Base-by-base conservation (phyloP, 139 green algal genomes). In the Chlorokybus atmophyticus region DNA sequence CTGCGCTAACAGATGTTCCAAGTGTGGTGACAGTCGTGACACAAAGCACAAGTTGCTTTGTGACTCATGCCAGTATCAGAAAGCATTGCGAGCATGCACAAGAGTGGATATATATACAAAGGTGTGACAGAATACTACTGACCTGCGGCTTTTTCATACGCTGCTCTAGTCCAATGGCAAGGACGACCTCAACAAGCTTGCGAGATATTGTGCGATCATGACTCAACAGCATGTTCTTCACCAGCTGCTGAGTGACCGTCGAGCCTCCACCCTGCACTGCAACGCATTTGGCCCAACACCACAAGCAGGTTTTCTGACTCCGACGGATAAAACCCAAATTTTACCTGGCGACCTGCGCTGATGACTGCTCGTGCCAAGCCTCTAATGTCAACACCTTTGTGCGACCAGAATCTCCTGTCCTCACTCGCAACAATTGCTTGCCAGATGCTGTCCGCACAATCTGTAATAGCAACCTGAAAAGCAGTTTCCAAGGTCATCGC, bases 221-320 rank as follows among this genome's bases (percentile, higher is more conserved):
- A 10, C 52, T 61, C 14, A 83, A 62, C 47, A 80, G 62, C 48
- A 73, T 31, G 66, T 83, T 83, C 65, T 83, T 82, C 32, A 78
- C 62, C 48, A 76, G 59, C 63, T 71, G 75, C 62, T 83, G 75
- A 19, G 75, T 83, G 59, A 83, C 77, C 19, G 75, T 83, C 29
- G 58, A 75, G n/a, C 75, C 75, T 19, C 75, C 75, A 3, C 75
- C 75, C 21, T 21, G 32, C n/a, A n/a, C n/a, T n/a, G n/a, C n/a
- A n/a, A n/a, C n/a, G n/a, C n/a, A n/a, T n/a, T n/a, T n/a, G n/a
- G n/a, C n/a, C n/a, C n/a, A n/a, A n/a, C n/a, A n/a, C n/a, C n/a
- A n/a, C n/a, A n/a, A n/a, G n/a, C n/a, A n/a, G n/a, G n/a, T n/a
- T n/a, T n/a, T n/a, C n/a, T n/a, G n/a, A n/a, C n/a, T n/a, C n/a